These are phyloP conservation scores for Suillus discolor DNA, from an alignment of 768 basidiomycete species.

Conservation along the genomic window DNA sequence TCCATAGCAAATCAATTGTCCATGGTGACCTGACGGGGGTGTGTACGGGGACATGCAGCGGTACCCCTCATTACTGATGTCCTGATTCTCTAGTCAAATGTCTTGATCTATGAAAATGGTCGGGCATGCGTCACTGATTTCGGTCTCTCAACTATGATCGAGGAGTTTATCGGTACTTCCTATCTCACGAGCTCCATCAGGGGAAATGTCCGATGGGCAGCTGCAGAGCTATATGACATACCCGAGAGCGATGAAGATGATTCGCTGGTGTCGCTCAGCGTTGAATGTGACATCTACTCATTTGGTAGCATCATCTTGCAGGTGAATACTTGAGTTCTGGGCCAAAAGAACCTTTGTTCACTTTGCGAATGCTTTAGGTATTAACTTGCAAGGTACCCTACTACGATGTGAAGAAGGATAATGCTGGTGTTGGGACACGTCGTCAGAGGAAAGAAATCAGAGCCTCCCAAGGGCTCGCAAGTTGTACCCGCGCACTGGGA, in stretches of 20 bases:
- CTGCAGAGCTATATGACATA: constrained; percentile 29
- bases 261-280: constrained; percentile 11
- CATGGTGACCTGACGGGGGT: constrained; percentile 16
- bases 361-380: constrained; percentile 2
- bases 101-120: constrained; percentile 42
- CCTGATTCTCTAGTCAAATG: constrained; percentile 5
- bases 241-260: background rate
- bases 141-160: background rate
- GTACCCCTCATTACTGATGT: background rate
- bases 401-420: constrained; percentile 3
- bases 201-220: constrained; percentile 51
- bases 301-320: constrained; percentile 31
- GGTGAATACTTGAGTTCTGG: background rate
- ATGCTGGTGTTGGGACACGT: background rate
- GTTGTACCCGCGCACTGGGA: constrained; percentile 44
- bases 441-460: background rate
- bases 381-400: constrained; percentile 11
- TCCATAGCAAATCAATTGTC: constrained; percentile 2
- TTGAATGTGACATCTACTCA: constrained; percentile 44
- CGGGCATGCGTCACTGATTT: constrained; percentile 41
- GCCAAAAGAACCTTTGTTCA: background rate
- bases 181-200: constrained; percentile 33
- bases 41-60: background rate
- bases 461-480: constrained; percentile 12
- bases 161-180: constrained; percentile 33